A percentile compares a stretch with the other conserved stretches of the same genome.
Evolutionary conservation across 371 early-diverging fungal genomes (phyloP).

Genomic region (Encephalitozoon hellem): DNA sequence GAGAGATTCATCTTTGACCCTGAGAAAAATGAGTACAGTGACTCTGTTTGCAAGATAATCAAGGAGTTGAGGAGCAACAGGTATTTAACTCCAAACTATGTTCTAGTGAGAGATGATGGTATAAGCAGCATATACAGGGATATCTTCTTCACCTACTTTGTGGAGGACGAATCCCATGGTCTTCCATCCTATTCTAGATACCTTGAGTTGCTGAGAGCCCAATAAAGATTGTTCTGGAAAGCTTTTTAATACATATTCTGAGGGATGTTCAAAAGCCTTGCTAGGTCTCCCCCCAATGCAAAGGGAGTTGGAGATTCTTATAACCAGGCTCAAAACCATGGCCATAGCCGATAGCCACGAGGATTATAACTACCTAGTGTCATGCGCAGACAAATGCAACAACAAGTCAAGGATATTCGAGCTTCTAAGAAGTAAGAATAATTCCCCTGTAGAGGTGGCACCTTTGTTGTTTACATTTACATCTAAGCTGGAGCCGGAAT

Average conservation of each 20-base stretch:
- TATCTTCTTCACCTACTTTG: conserved; percentile 54
- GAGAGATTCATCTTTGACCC: conserved; percentile 35
- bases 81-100: conserved; percentile 44
- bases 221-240: neutral
- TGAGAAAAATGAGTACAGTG: conserved; percentile 44
- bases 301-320: neutral
- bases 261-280: neutral
- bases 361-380: conserved; percentile 2
- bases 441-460: neutral
- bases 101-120: conserved; percentile 36
- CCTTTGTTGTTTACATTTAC: conserved; percentile 4
- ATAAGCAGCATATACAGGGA: conserved; percentile 29
- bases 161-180: conserved; percentile 41
- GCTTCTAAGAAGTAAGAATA: neutral
- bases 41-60: conserved; percentile 29
- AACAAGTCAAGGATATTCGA: conserved; percentile 1
- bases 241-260: neutral
- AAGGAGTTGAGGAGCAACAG: conserved; percentile 16
- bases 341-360: neutral
- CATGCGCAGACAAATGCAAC: neutral
- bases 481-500: conserved; percentile 5
- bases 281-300: neutral
- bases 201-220: conserved; percentile 10
- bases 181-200: conserved; percentile 28
- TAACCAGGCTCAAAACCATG: neutral